Conservation (phyloP, 768 basidiomycete genomes). For the Botryobasidium botryosum region DNA sequence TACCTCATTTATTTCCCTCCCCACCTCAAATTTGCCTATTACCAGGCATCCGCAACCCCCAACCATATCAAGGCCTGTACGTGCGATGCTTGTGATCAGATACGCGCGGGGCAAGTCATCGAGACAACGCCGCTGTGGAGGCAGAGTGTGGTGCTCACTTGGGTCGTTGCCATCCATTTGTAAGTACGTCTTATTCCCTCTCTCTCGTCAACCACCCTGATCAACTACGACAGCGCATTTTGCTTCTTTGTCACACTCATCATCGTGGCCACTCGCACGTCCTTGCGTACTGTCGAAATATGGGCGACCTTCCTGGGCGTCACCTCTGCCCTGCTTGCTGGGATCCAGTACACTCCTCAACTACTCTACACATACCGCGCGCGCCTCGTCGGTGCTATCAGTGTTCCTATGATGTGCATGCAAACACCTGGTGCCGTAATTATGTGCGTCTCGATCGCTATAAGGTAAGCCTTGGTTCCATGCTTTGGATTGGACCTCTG, state of each 20-base stretch:
- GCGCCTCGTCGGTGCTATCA: conserved; percentile 79
- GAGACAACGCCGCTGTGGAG: conserved; percentile 55
- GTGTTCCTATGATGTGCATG: conserved; percentile 90
- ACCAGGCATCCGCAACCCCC: conserved; percentile 2
- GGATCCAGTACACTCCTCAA: conserved; percentile 80
- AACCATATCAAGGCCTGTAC: conserved; percentile 21
- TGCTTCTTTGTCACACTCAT: conserved; percentile 37
- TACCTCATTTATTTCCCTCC: conserved; percentile 87
- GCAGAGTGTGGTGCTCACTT: conserved; percentile 56
- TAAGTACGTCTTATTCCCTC: conserved; percentile 24
- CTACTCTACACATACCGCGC: conserved; percentile 58
- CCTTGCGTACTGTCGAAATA: conserved; percentile 22
- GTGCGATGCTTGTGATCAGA: conserved; percentile 6
- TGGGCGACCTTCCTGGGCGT: conserved; percentile 88
- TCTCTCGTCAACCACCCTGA: neutral
- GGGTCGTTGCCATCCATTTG: conserved; percentile 59
- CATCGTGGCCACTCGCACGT: conserved; percentile 29
- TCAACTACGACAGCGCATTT: conserved; percentile 4
- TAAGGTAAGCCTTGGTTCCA: conserved; percentile 29
- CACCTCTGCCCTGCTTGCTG: conserved; percentile 57
- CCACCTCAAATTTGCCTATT: conserved; percentile 51
- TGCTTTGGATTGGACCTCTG: neutral
- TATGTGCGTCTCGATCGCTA: conserved; percentile 72
- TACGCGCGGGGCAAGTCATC: conserved; percentile 13
- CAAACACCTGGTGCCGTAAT: conserved; percentile 78